These are phyloP conservation scores for Pouteria glomerata DNA, from an alignment of 148 eudicot species.

Conservation along the genomic window DNA sequence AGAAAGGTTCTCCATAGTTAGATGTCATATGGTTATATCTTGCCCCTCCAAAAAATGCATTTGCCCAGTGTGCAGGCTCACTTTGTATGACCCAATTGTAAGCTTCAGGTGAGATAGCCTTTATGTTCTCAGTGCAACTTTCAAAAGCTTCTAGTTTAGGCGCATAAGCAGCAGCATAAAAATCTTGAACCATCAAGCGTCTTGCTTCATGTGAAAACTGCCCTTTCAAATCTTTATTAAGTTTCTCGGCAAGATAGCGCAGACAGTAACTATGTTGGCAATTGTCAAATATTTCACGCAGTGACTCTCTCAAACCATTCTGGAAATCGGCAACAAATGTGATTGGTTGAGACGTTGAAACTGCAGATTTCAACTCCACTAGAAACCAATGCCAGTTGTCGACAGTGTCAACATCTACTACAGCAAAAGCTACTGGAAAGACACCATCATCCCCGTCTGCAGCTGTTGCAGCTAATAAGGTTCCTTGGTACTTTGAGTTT, in stretches of 20 bases:
- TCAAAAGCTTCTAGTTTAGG: constrained; percentile 36
- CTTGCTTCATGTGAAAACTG: constrained; percentile 49
- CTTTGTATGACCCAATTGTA: constrained; percentile 46
- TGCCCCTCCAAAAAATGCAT: constrained; percentile 41
- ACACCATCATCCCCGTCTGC: constrained; percentile 51
- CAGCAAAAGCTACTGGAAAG: constrained; percentile 47
- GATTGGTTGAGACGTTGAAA: constrained; percentile 26
- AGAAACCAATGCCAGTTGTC: constrained; percentile 56
- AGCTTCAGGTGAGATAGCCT: constrained; percentile 47
- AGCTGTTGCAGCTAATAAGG: constrained; percentile 40
- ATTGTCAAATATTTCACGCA: constrained; percentile 32
- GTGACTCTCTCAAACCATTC: constrained; percentile 39
- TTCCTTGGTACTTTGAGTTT: constrained; percentile 48
- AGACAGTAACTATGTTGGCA: constrained; percentile 43
- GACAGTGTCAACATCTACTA: constrained; percentile 39
- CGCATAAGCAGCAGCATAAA: constrained; percentile 51
- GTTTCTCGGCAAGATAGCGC: constrained; percentile 46
- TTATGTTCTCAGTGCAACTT: constrained; percentile 30
- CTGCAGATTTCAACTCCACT: constrained; percentile 36
- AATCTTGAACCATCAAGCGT: constrained; percentile 50
- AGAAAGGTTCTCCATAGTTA: constrained; percentile 40
- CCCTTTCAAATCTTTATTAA: constrained; percentile 43
- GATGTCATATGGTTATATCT: constrained; percentile 40
- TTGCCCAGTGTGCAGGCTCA: constrained; percentile 49
- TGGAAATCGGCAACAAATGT: constrained; percentile 52